Evolutionary conservation across 1,139 yeast genomes (phyloP).

Genomic region (Candida glucosophila): DNA sequence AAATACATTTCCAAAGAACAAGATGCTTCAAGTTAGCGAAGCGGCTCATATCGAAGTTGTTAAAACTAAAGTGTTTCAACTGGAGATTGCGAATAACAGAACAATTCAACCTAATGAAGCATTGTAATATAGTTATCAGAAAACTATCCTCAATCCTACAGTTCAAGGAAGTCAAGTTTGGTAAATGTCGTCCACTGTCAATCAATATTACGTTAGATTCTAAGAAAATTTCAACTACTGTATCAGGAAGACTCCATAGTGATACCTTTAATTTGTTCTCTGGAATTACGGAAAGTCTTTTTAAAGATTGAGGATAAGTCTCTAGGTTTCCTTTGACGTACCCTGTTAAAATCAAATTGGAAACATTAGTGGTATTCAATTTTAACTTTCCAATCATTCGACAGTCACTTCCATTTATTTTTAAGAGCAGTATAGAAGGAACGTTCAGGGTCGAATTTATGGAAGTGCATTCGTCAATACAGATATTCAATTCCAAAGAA

Average conservation of each 20-base stretch:
- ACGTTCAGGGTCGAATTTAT: too few relatives aligned
- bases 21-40: constrained; percentile 1
- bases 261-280: constrained; percentile 1
- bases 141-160: constrained; percentile 1
- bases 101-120: constrained; percentile 1
- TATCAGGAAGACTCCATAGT: constrained; percentile 1
- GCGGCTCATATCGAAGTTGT: neutral
- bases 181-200: constrained; percentile 1
- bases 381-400: too few relatives aligned
- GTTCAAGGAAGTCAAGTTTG: constrained; percentile 2
- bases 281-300: constrained; percentile 2
- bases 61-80: constrained; percentile 2
- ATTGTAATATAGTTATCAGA: constrained; percentile 1
- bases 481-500: too few relatives aligned
- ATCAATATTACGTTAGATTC: constrained; percentile 2
- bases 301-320: constrained; percentile 1
- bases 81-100: constrained; percentile 2
- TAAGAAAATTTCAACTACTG: constrained; percentile 1
- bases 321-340: constrained; percentile 1
- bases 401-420: too few relatives aligned
- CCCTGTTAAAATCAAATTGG: constrained; percentile 3
- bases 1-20: constrained; percentile 3
- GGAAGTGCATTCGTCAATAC: too few relatives aligned
- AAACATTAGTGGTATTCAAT: too few relatives aligned
- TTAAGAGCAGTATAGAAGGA: too few relatives aligned